Evolutionary conservation across 495 filamentous ascomycete genomes (phyloP), one percentile per base, ranked within the genome.

Genomic region (Pyronema omphalodes): DNA sequence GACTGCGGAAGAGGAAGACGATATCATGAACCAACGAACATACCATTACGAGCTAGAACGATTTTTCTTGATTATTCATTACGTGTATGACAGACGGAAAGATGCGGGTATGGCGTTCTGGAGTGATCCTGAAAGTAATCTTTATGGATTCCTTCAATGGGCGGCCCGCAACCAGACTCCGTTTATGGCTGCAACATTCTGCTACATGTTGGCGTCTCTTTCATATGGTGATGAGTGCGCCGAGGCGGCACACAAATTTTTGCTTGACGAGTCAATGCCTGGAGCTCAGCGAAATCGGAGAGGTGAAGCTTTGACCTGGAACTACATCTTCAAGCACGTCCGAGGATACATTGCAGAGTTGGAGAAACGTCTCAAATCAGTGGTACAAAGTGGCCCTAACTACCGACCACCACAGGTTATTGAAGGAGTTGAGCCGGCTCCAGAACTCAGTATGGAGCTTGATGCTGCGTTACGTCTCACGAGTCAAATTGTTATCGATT

Each of bases 141-240:
- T 96, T 41, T 81, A 83, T 57, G 91, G 91, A 5, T 99, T 99
- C 63, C 71, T 99, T 56, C 82, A 88, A 53, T 99, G 93, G 93
- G 86, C 89, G 23, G 93, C 93, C 1, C 80, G 81, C 57, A 75
- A 88, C 58, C 86, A 89, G 58, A 91, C 91, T 7, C 93, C 93
- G 6, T 91, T 91, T 14, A 78, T 93, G 34, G 87, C 87, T 51
- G 88, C 86, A 61, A 88, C 88, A 12, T 96, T 95, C 60, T 95
- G 88, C 66, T 93, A 95, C 66, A 83, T 96, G 80, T 73, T 99
- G 8, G 81, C 84, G 60, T 78, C 87, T 1, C 76, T 99, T 48
- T 84, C 93, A 0, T 74, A 79, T 37, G 84, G 84, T 36, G 78
- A 84, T 51, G 76, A 83, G 49, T 85, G 82, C 58, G 88, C 88